Percentiles rank a stretch among this genome's conserved stretches.
Evolutionary conservation across 208 protist species (phyloP).

Genomic region (Leishmania gerbilli): DNA sequence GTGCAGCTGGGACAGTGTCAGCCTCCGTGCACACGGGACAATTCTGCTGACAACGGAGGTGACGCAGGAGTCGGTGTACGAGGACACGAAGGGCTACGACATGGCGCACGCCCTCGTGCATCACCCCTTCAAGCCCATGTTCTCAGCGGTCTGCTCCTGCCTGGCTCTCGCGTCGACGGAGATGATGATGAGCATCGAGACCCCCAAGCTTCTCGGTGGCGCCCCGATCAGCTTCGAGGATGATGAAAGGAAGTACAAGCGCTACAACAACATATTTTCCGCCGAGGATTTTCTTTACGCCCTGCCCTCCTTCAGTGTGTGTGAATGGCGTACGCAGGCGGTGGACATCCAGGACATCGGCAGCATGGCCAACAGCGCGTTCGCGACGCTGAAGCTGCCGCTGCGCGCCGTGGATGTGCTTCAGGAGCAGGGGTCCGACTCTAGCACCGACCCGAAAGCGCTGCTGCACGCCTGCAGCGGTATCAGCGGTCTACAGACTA

Average conservation of each 20-base stretch:
- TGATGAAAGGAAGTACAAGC: slow-evolving; percentile 60
- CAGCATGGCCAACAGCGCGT: slow-evolving; percentile 63
- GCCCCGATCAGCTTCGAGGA: slow-evolving; percentile 44
- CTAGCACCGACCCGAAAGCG: slow-evolving; percentile 15
- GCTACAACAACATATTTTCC: slow-evolving; percentile 87
- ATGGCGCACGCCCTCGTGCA: slow-evolving; percentile 81
- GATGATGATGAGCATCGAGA: slow-evolving; percentile 73
- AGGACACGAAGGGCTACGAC: slow-evolving; percentile 83
- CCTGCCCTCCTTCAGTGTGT: slow-evolving; percentile 70
- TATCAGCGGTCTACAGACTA: slow-evolving; percentile 59
- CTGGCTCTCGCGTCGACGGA: slow-evolving; percentile 87
- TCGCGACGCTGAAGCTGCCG: slow-evolving; percentile 62
- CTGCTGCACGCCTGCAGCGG: slow-evolving; percentile 67
- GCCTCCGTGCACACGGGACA: slow-evolving; percentile 67
- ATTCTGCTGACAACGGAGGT: slow-evolving; percentile 52
- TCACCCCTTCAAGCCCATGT: slow-evolving; percentile 90
- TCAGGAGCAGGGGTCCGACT: slow-evolving; percentile 15
- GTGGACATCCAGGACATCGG: slow-evolving; percentile 45
- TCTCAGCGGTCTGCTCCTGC: slow-evolving; percentile 75
- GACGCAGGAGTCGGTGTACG: slow-evolving; percentile 57
- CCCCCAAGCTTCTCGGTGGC: slow-evolving; percentile 43
- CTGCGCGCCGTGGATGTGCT: slow-evolving; percentile 58
- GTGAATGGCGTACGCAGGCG: slow-evolving; percentile 47
- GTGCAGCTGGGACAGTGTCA: slow-evolving; percentile 56
- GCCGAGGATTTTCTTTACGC: slow-evolving; percentile 87